Base-by-base conservation (phyloP, 768 basidiomycete species). In the Leccinum obscurum region DNA sequence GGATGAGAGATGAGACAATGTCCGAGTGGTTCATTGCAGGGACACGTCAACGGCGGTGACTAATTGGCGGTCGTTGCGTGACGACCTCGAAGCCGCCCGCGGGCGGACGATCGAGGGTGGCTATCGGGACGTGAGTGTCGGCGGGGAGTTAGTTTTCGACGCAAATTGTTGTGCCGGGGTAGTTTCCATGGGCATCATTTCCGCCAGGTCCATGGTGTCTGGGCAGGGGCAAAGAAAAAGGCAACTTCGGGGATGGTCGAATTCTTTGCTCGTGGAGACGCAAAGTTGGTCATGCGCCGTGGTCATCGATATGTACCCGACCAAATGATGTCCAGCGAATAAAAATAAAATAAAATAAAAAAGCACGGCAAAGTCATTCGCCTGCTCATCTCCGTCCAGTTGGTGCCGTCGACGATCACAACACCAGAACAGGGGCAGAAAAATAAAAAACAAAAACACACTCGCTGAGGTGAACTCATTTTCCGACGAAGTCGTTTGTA, bases 91-190 rank as follows among this genome's bases (percentile, higher is more conserved):
- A 67, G 66, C 13, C 9, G 7, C 5, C 34, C 6, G 6, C 2
- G 15, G 20, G n/a, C 28, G 39, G 13, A 41, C 62, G 66, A 70
- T 70, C 63, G 55, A 20, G 60, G 68, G 65, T 62, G 32, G 61
- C 4, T 44, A 66, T 66, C 64, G 64, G 54, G 37, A 50, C 60
- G 28, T 46, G 37, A 20, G n/a, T 52, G 6, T 30, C 3, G 17
- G 24, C 5, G n/a, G n/a, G 7, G 17, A 48, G 59, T 20, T 48
- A 30, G 59, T 13, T 48, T 52, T 11, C 28, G 52, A 61, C 59
- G 11, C 28, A 10, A 50, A 44, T 9, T 22, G 14, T 22, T 9
- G 20, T 15, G n/a, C 14, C 32, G 26, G 39, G 9, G 5, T 24
- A 44, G 58, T 37, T 37, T 49, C 58, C 28, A 54, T 54, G 35